A percentile compares a stretch with the other conserved stretches of the same genome.
Evolutionary conservation across 2,329 filamentous ascomycete genomes (phyloP).

Genomic region (Aspergillus brasiliensis): DNA sequence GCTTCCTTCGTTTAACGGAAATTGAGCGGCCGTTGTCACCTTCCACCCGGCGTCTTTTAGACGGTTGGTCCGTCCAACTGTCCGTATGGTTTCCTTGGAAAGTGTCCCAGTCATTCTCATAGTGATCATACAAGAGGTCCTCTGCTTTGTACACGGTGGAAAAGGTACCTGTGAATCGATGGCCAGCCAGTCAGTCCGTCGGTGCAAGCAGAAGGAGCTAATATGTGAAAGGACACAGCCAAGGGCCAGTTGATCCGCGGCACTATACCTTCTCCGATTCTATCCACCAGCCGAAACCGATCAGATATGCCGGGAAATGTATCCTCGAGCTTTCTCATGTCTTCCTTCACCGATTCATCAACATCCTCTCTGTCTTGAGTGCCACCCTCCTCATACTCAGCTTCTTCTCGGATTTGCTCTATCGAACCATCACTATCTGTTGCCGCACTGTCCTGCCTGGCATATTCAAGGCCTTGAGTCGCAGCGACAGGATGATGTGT

Average conservation of each 20-base stretch:
- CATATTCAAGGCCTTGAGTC: slow-evolving; percentile 20
- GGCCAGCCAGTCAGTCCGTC: not conserved
- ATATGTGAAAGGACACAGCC: not conserved
- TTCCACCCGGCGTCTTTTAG: slow-evolving; percentile 56
- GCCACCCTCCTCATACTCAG: slow-evolving; percentile 32
- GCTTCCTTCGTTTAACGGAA: slow-evolving; percentile 48
- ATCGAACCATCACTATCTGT: slow-evolving; percentile 20
- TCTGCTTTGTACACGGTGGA: slow-evolving; percentile 99
- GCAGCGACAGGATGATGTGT: slow-evolving; percentile 23
- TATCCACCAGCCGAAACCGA: slow-evolving; percentile 87
- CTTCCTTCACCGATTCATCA: slow-evolving; percentile 66
- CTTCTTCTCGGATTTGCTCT: slow-evolving; percentile 18
- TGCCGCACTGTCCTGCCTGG: slow-evolving; percentile 15
- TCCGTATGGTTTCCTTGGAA: slow-evolving; percentile 61
- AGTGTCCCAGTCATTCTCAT: slow-evolving; percentile 84
- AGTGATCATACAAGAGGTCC: slow-evolving; percentile 80
- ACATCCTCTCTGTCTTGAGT: slow-evolving; percentile 39
- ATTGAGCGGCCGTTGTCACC: slow-evolving; percentile 36
- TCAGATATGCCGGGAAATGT: slow-evolving; percentile 82
- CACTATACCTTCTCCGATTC: slow-evolving; percentile 84
- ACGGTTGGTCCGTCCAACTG: slow-evolving; percentile 70
- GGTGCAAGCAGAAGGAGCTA: not conserved
- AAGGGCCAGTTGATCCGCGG: not conserved
- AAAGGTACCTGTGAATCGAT: slow-evolving; percentile 73
- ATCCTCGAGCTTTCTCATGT: slow-evolving; percentile 82